A percentile compares a stretch with the other conserved stretches of the same genome.
Evolutionary conservation across 23 red algal species (phyloP).

Genomic region (Gracilaria domingensis): DNA sequence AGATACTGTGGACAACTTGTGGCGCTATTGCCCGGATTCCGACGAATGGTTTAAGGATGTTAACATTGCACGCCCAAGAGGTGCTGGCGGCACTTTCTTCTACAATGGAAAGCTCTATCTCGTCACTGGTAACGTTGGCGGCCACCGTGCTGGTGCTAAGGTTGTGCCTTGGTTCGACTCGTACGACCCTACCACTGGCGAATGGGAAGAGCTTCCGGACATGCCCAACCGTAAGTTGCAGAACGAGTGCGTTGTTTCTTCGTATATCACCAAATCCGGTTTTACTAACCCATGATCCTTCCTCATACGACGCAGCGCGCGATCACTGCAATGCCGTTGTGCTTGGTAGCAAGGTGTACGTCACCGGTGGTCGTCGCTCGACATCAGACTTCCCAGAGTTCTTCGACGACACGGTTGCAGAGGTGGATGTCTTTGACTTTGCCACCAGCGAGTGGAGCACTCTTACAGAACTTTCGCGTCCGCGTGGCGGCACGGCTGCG

Average conservation of each 20-base stretch:
- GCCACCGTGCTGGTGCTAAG: conserved; percentile 53
- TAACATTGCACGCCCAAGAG: conserved; percentile 49
- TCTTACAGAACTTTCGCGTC: conserved; percentile 44
- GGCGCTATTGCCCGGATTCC: conserved; percentile 63
- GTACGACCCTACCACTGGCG: conserved; percentile 54
- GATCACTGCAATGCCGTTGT: conserved; percentile 76
- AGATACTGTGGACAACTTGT: conserved; percentile 53
- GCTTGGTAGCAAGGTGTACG: conserved; percentile 36
- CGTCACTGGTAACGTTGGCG: conserved; percentile 75
- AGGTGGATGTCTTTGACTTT: conserved; percentile 70
- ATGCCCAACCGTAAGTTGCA: conserved; percentile 70
- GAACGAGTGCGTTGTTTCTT: conserved; percentile 18
- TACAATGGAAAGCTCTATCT: conserved; percentile 62
- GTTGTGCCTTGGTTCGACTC: conserved; percentile 73
- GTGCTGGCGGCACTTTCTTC: conserved; percentile 58
- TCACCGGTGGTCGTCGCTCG: conserved; percentile 63
- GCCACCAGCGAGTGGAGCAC: conserved; percentile 34
- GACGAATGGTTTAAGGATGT: conserved; percentile 70
- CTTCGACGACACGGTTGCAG: conserved; percentile 43
- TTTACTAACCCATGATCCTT: conserved; percentile 22
- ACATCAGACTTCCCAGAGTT: conserved; percentile 53
- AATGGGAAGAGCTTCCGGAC: conserved; percentile 58
- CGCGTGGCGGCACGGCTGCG: conserved; percentile 58
- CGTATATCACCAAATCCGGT: neutral
- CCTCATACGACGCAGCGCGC: conserved; percentile 53